phyloP scores from a whole-genome alignment of 2,329 filamentous ascomycete species.

The Dothistroma septosporum region DNA sequence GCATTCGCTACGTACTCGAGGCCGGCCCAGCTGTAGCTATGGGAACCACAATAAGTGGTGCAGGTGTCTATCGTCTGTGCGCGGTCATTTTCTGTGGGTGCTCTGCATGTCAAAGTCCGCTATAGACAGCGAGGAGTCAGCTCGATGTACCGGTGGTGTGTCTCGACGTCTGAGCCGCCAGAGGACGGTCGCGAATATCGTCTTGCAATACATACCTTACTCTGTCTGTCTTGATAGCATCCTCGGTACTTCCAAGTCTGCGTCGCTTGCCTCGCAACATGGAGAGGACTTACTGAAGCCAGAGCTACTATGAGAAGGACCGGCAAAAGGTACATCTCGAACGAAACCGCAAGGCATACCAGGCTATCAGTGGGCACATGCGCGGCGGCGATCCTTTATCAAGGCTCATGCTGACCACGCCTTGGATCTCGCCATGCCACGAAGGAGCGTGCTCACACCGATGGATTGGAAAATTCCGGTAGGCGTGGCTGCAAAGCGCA shows the following conservation, averaged over 20 bases:
- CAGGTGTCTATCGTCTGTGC: constrained; percentile 9
- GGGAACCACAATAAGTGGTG: constrained; percentile 7
- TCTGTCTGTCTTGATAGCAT: constrained; percentile 11
- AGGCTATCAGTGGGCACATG: not conserved
- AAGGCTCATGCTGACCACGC: not conserved
- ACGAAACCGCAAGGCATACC: not conserved
- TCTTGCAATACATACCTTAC: not conserved
- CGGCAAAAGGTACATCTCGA: not conserved
- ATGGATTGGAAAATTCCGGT: not conserved
- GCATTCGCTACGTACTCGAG: constrained; percentile 10
- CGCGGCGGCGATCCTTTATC: not conserved
- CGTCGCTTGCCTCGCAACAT: not conserved
- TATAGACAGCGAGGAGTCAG: not conserved
- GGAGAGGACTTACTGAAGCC: not conserved
- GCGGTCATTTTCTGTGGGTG: constrained; percentile 3
- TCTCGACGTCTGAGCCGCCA: no score
- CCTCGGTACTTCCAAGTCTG: constrained; percentile 12
- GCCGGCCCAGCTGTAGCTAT: constrained; percentile 10
- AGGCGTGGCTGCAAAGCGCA: not conserved
- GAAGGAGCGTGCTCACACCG: not conserved
- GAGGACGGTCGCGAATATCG: no score
- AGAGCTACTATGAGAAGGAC: not conserved
- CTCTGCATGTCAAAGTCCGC: constrained; percentile 4
- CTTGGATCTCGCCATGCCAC: not conserved
- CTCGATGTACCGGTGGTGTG: not conserved